Conservation (phyloP, 495 filamentous ascomycete species). For the Podospora australis region DNA sequence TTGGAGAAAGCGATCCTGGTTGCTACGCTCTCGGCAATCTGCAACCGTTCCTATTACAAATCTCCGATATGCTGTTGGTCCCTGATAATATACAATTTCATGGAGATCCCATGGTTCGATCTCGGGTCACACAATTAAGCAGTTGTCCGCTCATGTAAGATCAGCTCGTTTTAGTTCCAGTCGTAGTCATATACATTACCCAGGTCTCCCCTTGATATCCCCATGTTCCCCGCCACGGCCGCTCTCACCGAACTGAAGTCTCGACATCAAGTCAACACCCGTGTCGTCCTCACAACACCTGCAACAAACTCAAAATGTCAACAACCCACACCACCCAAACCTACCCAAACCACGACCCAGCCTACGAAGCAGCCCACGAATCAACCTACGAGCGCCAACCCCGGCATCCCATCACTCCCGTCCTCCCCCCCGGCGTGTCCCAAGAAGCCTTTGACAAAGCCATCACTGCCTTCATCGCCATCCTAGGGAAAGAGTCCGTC, state of each 20-base stretch:
- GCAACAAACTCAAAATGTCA: constrained; percentile 12
- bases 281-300: neutral
- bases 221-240: no score
- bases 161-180: neutral
- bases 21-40: neutral
- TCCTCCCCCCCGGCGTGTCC: constrained; percentile 38
- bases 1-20: neutral
- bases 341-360: constrained; percentile 21
- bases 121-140: neutral
- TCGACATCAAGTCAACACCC: neutral
- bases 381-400: constrained; percentile 20
- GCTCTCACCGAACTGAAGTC: no score
- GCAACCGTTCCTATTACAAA: neutral
- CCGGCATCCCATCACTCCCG: constrained; percentile 17
- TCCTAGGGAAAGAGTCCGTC: constrained; percentile 30
- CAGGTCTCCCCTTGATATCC: neutral
- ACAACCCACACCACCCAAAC: constrained; percentile 15
- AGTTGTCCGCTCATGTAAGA: neutral
- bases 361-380: constrained; percentile 21
- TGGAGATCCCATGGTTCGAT: neutral
- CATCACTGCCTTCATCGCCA: constrained; percentile 21
- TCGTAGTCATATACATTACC: neutral
- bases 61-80: neutral
- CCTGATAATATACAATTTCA: neutral
- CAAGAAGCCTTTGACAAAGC: constrained; percentile 25